These are phyloP conservation scores for Chaetomium tenue DNA, from an alignment of 495 filamentous ascomycete genomes.

Conservation along the genomic window DNA sequence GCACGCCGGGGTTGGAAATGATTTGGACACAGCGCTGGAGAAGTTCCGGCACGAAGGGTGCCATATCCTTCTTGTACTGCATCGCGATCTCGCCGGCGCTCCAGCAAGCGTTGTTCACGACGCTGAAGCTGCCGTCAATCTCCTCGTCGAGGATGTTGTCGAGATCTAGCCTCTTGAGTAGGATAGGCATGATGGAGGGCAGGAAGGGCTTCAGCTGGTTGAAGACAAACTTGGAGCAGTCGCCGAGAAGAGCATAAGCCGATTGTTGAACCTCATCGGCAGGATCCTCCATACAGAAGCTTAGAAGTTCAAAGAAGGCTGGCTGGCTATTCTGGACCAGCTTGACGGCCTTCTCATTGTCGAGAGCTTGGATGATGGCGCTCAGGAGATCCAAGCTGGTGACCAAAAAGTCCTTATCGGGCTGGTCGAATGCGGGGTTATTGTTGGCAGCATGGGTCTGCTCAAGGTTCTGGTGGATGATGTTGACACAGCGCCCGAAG, in stretches of 20 bases:
- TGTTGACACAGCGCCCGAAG: slow-evolving; percentile 79
- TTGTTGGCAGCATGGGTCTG: slow-evolving; percentile 62
- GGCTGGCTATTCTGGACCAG: slow-evolving; percentile 73
- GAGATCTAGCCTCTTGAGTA: slow-evolving; percentile 85
- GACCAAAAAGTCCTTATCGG: slow-evolving; percentile 96
- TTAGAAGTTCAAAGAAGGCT: slow-evolving; percentile 83
- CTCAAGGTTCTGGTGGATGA: slow-evolving; percentile 88
- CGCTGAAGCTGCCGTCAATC: slow-evolving; percentile 74
- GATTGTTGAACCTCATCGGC: slow-evolving; percentile 95
- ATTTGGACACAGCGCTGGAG: slow-evolving; percentile 74
- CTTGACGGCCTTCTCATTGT: slow-evolving; percentile 67
- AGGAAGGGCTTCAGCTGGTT: slow-evolving; percentile 74
- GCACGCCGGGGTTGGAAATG: slow-evolving; percentile 76
- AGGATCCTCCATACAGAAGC: slow-evolving; percentile 88
- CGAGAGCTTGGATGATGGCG: slow-evolving; percentile 89
- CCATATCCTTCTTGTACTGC: slow-evolving; percentile 67
- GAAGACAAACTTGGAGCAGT: slow-evolving; percentile 95
- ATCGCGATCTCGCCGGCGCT: slow-evolving; percentile 92
- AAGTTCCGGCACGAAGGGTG: slow-evolving; percentile 71
- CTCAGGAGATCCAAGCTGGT: slow-evolving; percentile 94
- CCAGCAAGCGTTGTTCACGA: slow-evolving; percentile 99
- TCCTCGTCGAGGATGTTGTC: slow-evolving; percentile 71
- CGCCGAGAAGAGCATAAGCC: slow-evolving; percentile 90
- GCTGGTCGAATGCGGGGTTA: slow-evolving; percentile 67
- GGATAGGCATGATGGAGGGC: slow-evolving; percentile 66